Base-by-base conservation (phyloP, 768 basidiomycete species). In the Rhizopogon vulgaris region DNA sequence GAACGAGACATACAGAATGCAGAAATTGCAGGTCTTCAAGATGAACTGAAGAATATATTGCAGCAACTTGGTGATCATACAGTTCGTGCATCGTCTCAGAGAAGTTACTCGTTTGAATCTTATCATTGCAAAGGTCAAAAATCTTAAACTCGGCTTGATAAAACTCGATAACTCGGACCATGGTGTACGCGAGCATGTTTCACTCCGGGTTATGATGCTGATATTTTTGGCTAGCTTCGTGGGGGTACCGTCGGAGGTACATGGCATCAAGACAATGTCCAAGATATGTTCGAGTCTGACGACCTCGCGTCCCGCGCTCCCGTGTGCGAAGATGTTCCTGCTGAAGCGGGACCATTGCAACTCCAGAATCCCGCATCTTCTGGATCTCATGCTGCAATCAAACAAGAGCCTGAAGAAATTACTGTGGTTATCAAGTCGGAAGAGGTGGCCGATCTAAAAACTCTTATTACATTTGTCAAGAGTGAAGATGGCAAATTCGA, bases 401-500 rank as follows among this genome's bases (percentile, higher is more conserved):
- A 38, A 28, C 32, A 7, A 25, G 51, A 52, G 15, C 48, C 36
- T 2, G 48, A 50, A 17, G 36, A 36, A n/a, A 34, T 50, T 10
- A 3, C 49, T 15, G 51, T 52, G 10, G 24, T 45, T 12, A 38
- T 56, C 54, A 55, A 56, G n/a, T 30, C 37, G 11, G 55, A 55
- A 36, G 38, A 54, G 3, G 40, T n/a, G 9, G 34, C 42, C 1
- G 47, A 55, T 48, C 5, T 41, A 34, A 36, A 34, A 7, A 4
- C 12, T 17, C 12, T 7, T 2, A 30, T 56, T 15, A 11, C 55
- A 1, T 41, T 56, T 22, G 27, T 46, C 28, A 52, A 56, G 38
- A 45, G 48, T 10, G 41, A 57, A 36, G 49, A 57, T 43, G 54
- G 48, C 14, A 45, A 47, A 28, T 40, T 48, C 8, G 50, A 56